Conservation (phyloP, 805 yeast genomes). For the Candida quercuum region DNA sequence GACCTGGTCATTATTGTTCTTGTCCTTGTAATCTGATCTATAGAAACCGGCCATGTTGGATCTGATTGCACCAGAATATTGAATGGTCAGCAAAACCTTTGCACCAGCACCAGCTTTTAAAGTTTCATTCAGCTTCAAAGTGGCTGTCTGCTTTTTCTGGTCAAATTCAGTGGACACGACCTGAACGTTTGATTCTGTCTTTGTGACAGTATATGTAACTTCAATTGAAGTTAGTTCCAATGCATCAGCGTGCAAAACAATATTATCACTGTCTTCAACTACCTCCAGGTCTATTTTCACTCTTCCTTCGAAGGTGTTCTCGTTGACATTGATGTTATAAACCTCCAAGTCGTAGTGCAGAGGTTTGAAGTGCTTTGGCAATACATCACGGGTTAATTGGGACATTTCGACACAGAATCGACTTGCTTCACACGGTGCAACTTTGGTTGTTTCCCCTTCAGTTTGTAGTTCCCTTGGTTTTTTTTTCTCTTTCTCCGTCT, state of each 20-base stretch:
- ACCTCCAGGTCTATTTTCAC: slow-evolving; percentile 49
- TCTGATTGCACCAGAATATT: slow-evolving; percentile 56
- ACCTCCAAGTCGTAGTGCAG: slow-evolving; percentile 59
- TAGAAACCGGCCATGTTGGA: slow-evolving; percentile 79
- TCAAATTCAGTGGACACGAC: slow-evolving; percentile 33
- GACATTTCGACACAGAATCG: no score
- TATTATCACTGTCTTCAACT: slow-evolving; percentile 37
- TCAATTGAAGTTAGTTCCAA: slow-evolving; percentile 47
- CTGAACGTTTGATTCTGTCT: slow-evolving; percentile 18
- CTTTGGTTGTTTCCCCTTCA: no score
- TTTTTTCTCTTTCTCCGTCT: neutral
- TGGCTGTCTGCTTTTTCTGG: slow-evolving; percentile 55
- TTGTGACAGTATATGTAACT: slow-evolving; percentile 31
- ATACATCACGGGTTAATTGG: slow-evolving; percentile 31
- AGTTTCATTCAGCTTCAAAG: slow-evolving; percentile 47
- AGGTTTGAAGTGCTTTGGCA: slow-evolving; percentile 66
- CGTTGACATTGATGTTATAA: slow-evolving; percentile 52
- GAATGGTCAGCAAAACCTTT: slow-evolving; percentile 39
- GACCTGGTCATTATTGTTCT: slow-evolving; percentile 58
- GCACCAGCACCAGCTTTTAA: slow-evolving; percentile 28
- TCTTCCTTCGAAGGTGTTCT: slow-evolving; percentile 53
- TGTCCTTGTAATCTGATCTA: slow-evolving; percentile 56
- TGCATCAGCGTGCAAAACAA: slow-evolving; percentile 57
- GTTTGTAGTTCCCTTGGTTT: no score
- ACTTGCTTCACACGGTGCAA: no score